Conservation (phyloP, 345 rosid species). For the Aquilaria sinensis region DNA sequence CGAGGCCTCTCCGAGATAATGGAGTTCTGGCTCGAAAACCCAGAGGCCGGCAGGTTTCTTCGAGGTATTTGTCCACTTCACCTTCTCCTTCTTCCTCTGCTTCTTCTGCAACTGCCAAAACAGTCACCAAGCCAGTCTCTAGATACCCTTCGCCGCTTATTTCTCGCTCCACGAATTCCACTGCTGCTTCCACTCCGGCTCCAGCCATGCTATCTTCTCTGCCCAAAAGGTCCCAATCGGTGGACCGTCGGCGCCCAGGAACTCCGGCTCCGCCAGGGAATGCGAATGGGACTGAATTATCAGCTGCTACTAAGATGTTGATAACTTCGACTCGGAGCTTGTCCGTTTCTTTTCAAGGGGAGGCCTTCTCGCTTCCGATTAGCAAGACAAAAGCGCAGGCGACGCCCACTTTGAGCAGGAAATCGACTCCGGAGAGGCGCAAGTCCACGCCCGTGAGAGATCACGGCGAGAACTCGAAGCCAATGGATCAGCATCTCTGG, state of each 20-base stretch:
- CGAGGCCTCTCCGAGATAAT: conserved; percentile 34
- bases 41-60: conserved; percentile 73
- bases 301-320: conserved; percentile 63
- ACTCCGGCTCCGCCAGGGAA: conserved; percentile 30
- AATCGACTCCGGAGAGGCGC: conserved; percentile 56
- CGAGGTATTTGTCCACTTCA: conserved; percentile 87
- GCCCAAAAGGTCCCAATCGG: conserved; percentile 78
- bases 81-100: conserved; percentile 35
- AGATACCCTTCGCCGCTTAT: conserved; percentile 63
- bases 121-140: conserved; percentile 19
- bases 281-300: conserved; percentile 34
- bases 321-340: conserved; percentile 85
- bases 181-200: conserved; percentile 23
- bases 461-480: conserved; percentile 55
- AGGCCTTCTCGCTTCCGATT: conserved; percentile 80
- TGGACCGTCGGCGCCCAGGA: conserved; percentile 55
- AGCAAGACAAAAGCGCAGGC: conserved; percentile 63
- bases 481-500: conserved; percentile 62
- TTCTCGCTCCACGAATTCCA: conserved; percentile 44
- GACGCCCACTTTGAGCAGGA: conserved; percentile 35
- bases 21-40: conserved; percentile 42
- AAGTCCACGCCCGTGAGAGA: conserved; percentile 52
- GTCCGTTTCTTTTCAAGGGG: conserved; percentile 92
- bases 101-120: conserved; percentile 16
- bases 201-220: conserved; percentile 27